Conservation (phyloP, 2,329 filamentous ascomycete genomes). For the Phymatotrichopsis omnivora region DNA sequence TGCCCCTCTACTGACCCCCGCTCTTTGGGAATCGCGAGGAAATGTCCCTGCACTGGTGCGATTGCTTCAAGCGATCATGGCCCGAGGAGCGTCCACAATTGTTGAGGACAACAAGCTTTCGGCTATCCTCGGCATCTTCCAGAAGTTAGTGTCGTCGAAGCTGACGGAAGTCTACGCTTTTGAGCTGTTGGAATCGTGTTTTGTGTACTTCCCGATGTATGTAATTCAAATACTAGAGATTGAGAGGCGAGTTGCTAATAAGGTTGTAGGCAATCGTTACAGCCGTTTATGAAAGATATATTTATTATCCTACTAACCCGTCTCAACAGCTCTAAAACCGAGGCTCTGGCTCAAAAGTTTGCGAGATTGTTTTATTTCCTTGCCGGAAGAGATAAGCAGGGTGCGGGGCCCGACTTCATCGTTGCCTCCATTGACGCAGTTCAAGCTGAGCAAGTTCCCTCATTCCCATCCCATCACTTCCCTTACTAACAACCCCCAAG, state of each 20-base stretch:
- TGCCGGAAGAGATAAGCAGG: slow-evolving; percentile 64
- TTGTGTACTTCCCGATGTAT: slow-evolving; percentile 62
- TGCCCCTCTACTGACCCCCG: slow-evolving; percentile 64
- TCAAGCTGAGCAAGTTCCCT: slow-evolving; percentile 48
- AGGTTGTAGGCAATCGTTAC: slow-evolving; percentile 47
- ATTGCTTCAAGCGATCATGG: slow-evolving; percentile 72
- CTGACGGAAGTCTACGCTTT: slow-evolving; percentile 79
- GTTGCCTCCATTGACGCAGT: slow-evolving; percentile 73
- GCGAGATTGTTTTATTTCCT: slow-evolving; percentile 92
- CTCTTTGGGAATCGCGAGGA: slow-evolving; percentile 81
- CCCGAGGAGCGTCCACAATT: slow-evolving; percentile 63
- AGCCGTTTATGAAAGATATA: slow-evolving; percentile 69
- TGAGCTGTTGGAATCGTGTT: slow-evolving; percentile 74
- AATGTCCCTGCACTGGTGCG: slow-evolving; percentile 87
- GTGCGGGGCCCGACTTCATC: slow-evolving; percentile 88
- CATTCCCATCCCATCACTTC: neutral
- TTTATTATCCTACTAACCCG: slow-evolving; percentile 70
- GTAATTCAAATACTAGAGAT: no score
- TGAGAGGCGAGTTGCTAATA: no score
- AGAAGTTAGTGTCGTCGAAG: slow-evolving; percentile 72
- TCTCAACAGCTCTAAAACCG: slow-evolving; percentile 62
- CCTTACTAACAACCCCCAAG: slow-evolving; percentile 34
- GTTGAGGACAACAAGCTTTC: slow-evolving; percentile 67
- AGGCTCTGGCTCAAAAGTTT: slow-evolving; percentile 77
- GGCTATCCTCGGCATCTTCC: slow-evolving; percentile 88